Evolutionary conservation across 208 protist species (phyloP).

Genomic region (Trypanosoma rangeli): DNA sequence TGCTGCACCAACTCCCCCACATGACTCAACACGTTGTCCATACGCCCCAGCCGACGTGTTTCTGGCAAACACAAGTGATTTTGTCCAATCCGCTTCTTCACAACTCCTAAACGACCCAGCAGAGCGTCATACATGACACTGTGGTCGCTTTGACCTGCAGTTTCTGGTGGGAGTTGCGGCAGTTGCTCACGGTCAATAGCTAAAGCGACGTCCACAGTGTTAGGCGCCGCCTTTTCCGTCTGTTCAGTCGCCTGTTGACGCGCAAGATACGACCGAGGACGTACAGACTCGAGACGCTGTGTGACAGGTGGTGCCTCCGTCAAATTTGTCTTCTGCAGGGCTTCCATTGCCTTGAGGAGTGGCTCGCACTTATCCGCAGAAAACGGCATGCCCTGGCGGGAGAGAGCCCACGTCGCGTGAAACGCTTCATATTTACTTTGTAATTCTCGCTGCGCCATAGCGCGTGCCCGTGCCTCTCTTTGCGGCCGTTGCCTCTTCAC

Average conservation of each 20-base stretch:
- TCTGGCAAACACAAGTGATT: constrained; percentile 20
- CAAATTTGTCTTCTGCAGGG: background rate
- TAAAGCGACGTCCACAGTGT: background rate
- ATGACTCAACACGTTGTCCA: constrained; percentile 6
- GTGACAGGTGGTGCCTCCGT: background rate
- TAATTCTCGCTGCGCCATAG: constrained; percentile 13
- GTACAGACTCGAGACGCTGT: constrained; percentile 5
- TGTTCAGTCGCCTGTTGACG: constrained; percentile 9
- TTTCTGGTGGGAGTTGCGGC: constrained; percentile 7
- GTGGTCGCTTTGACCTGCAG: constrained; percentile 20
- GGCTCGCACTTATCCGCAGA: constrained; percentile 35
- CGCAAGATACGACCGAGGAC: constrained; percentile 1
- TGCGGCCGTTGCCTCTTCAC: background rate
- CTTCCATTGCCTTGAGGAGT: constrained; percentile 7
- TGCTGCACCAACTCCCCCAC: constrained; percentile 5
- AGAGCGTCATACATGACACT: constrained; percentile 48
- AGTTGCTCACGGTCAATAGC: constrained; percentile 8
- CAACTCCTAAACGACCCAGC: constrained; percentile 16
- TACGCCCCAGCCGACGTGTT: constrained; percentile 11
- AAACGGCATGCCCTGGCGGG: constrained; percentile 57
- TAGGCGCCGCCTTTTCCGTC: background rate
- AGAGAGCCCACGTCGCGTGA: constrained; percentile 62
- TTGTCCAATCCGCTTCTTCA: constrained; percentile 26
- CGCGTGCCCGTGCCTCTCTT: background rate
- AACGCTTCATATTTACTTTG: constrained; percentile 42